Evolutionary conservation across 1,284 basidiomycete genomes (phyloP), one percentile per base, ranked within the genome.

Genomic region (Puccinia novopanici): DNA sequence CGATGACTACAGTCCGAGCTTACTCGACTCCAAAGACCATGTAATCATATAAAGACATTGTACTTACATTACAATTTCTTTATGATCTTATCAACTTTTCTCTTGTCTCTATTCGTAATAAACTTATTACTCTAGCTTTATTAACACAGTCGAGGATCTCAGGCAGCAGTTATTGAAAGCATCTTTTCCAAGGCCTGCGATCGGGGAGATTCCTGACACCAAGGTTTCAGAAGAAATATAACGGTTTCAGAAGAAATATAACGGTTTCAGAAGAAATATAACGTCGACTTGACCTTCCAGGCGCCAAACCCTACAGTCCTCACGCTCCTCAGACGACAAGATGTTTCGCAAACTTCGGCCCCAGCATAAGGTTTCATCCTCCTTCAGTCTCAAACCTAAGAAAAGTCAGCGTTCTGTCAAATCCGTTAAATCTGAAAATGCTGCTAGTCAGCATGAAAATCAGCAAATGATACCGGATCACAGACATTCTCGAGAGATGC

Each of bases 271-370:
- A n/a, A n/a, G n/a, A n/a, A n/a, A n/a, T n/a, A n/a, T 67, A 67
- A 24, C 6, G 45, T n/a, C 30, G 17, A 67, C 9, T 24, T 48
- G 22, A 27, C 37, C 22, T 45, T 48, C 15, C 13, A 54, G 9
- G n/a, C 8, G 24, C n/a, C 45, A 45, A 15, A 22, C 22, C 34
- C 12, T 63, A n/a, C 37, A 22, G 37, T 42, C n/a, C n/a, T 63
- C 42, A 45, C 30, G n/a, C 13, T 42, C 5, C 40, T 48, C 63
- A 5, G 6, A 24, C 63, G n/a, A n/a, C n/a, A 54, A 50, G 24
- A 73, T 73, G 71, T 59, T 73, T 24, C 71, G 54, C 4, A 73
- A 42, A 27, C 54, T 73, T 52, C 48, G 54, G 54, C 71, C 71
- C 10, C n/a, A 73, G 54, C n/a, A 57, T 52, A 73, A 73, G 37